These are phyloP conservation scores for Pascua guehoae DNA, from an alignment of 1,284 basidiomycete species.

Conservation along the genomic window DNA sequence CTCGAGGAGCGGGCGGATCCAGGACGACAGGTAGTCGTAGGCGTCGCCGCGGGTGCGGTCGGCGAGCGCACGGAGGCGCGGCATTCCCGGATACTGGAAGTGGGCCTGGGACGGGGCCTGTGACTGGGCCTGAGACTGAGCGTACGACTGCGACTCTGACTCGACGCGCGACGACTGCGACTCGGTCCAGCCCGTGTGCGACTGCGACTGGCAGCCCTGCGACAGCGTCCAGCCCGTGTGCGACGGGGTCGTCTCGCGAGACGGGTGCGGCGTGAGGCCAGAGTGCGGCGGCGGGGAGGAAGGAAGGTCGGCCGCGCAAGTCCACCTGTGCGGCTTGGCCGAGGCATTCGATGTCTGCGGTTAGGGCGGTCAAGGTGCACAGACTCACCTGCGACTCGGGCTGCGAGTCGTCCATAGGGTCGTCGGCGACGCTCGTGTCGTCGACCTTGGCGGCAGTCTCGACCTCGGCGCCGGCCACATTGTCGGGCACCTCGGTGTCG, in stretches of 20 bases:
- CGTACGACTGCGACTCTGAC: background rate
- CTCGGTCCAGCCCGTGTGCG: background rate
- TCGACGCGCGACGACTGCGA: background rate
- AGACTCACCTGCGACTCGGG: no score
- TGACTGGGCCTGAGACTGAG: slow-evolving; percentile 4
- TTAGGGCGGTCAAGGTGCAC: no score
- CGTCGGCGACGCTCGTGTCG: background rate
- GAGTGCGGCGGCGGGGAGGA: no score
- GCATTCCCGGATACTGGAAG: background rate
- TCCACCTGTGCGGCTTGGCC: no score
- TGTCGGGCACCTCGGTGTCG: background rate
- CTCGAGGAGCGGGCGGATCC: slow-evolving; percentile 37
- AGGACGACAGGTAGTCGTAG: slow-evolving; percentile 27
- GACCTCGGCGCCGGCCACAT: background rate
- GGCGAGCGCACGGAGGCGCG: background rate
- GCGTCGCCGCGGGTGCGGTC: slow-evolving; percentile 30
- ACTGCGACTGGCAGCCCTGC: background rate
- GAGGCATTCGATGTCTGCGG: no score
- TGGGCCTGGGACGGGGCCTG: background rate
- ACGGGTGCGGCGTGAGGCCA: no score
- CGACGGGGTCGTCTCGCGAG: no score
- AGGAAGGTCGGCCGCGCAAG: no score
- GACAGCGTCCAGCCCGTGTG: no score
- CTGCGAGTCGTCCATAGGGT: background rate
- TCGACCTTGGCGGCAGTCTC: background rate